A percentile compares a stretch with the other conserved stretches of the same genome.
Conservation (phyloP, 1,284 basidiomycete species). For the Cystobasidiaceae sp. region DNA sequence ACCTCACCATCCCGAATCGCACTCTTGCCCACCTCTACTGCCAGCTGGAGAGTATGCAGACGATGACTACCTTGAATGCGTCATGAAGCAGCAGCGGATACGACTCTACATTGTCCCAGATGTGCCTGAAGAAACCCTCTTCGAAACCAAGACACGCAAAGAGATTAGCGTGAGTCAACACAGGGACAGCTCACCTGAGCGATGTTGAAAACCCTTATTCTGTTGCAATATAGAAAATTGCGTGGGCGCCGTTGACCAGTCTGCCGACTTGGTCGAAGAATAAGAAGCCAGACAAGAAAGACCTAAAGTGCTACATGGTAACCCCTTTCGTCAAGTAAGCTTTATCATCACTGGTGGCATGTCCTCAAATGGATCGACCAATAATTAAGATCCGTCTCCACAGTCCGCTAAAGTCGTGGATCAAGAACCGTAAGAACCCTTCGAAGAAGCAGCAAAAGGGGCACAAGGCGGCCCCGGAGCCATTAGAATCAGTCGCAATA, state of each 20-base stretch:
- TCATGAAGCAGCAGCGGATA: constrained; percentile 82
- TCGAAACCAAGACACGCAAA: constrained; percentile 91
- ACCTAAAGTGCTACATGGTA: constrained; percentile 85
- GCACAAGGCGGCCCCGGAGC: too few species aligned
- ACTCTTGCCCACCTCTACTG: constrained; percentile 33
- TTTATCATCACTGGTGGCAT: too few species aligned
- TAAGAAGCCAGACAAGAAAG: constrained; percentile 47
- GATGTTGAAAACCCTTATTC: background rate
- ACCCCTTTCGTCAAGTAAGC: constrained; percentile 85
- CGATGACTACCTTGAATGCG: constrained; percentile 63
- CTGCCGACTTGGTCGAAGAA: constrained; percentile 89
- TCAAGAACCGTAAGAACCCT: too few species aligned
- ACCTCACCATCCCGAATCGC: constrained; percentile 17
- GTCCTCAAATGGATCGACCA: background rate
- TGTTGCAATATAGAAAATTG: constrained; percentile 65
- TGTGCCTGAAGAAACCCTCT: constrained; percentile 81
- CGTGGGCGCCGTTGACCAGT: constrained; percentile 88
- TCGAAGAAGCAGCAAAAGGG: too few species aligned
- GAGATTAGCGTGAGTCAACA: constrained; percentile 91
- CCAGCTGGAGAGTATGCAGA: constrained; percentile 35
- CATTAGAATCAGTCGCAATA: too few species aligned
- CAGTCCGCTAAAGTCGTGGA: background rate
- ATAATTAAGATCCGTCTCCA: background rate
- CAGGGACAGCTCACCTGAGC: background rate
- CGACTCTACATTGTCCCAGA: constrained; percentile 87